Evolutionary conservation across 495 filamentous ascomycete species (phyloP).

Genomic region (Cercophora newfieldiana): DNA sequence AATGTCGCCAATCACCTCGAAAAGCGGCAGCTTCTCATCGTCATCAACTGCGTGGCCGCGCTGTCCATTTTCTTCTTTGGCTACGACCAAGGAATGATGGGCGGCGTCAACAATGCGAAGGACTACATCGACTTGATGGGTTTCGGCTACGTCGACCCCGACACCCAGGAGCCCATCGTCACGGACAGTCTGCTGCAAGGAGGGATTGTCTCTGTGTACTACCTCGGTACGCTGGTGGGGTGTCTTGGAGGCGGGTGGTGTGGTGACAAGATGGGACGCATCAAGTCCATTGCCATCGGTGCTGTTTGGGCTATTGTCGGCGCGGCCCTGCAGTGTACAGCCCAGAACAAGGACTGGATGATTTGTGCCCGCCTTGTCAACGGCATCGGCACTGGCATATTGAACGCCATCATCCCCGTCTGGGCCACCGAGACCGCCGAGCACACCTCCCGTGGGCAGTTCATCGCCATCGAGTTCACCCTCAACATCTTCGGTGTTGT

Average conservation of each 20-base stretch:
- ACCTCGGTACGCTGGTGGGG: slow-evolving; percentile 34
- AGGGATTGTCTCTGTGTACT: slow-evolving; percentile 56
- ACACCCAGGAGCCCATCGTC: slow-evolving; percentile 18
- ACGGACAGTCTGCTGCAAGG: slow-evolving; percentile 37
- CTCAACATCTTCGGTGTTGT: neutral
- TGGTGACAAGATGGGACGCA: neutral
- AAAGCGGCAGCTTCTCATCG: neutral
- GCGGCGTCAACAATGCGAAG: slow-evolving; percentile 59
- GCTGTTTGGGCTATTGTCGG: neutral
- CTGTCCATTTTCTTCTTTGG: slow-evolving; percentile 53
- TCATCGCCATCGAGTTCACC: neutral
- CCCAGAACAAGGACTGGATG: neutral
- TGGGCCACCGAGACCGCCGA: neutral
- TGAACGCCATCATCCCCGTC: neutral
- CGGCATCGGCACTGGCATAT: neutral
- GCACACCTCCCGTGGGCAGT: neutral
- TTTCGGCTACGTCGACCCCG: slow-evolving; percentile 21
- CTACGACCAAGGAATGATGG: slow-evolving; percentile 77
- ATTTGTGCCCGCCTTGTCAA: neutral
- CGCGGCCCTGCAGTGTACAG: neutral
- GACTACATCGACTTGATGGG: slow-evolving; percentile 47
- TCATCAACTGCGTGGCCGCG: neutral
- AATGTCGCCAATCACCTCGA: neutral
- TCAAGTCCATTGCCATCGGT: neutral
- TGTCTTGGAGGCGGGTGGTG: slow-evolving; percentile 21